Evolutionary conservation across 1,284 basidiomycete species (phyloP).

Genomic region (Exobasidium cylindrosporum): DNA sequence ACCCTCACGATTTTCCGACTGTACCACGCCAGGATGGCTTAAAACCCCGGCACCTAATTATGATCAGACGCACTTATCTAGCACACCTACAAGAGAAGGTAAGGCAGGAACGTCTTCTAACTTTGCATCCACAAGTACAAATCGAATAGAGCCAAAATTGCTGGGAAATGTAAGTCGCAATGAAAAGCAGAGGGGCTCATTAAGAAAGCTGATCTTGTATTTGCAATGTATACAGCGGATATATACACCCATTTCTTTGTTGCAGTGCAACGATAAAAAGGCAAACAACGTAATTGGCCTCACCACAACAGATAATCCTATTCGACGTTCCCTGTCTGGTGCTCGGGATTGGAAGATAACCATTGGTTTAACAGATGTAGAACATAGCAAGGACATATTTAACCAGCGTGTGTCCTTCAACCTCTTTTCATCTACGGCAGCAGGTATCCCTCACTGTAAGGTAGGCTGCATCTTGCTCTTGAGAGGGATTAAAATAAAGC

Average conservation of each 20-base stretch:
- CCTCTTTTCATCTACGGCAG: not conserved
- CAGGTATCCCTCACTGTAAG: not conserved
- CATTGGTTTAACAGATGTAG: not conserved
- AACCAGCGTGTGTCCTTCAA: conserved; percentile 3
- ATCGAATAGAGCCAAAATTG: not conserved
- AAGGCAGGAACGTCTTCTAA: not conserved
- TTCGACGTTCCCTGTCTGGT: not conserved
- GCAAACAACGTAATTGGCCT: not conserved
- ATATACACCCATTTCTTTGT: not conserved
- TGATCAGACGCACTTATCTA: not conserved
- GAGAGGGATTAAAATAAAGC: not conserved
- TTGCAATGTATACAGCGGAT: too few species aligned
- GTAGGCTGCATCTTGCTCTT: not conserved
- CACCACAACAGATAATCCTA: not conserved
- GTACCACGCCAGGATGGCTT: not conserved
- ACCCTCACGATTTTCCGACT: not conserved
- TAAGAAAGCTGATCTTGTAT: too few species aligned
- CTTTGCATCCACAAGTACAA: not conserved
- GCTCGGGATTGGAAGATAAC: conserved; percentile 1
- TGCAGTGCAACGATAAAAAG: not conserved
- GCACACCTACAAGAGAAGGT: not conserved
- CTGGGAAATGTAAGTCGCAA: too few species aligned
- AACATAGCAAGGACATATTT: not conserved
- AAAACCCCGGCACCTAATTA: not conserved
- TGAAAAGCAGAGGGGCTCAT: too few species aligned